phyloP scores from a whole-genome alignment of 2,329 filamentous ascomycete species.

The Escovopsis sp. region DNA sequence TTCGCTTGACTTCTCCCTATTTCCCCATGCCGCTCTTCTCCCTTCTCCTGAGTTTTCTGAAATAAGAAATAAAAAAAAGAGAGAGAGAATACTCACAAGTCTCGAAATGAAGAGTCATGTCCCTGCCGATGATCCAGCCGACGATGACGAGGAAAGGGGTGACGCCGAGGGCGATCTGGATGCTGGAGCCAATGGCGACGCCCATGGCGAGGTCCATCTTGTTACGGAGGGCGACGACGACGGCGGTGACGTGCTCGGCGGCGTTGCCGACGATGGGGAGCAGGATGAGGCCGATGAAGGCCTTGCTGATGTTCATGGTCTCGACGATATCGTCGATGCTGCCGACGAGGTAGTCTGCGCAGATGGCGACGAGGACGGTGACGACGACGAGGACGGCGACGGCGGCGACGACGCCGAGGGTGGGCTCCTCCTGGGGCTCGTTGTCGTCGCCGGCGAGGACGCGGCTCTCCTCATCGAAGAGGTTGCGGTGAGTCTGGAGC shows the following conservation, averaged over 20 bases:
- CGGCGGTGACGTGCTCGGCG: slow-evolving; percentile 68
- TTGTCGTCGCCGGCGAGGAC: slow-evolving; percentile 29
- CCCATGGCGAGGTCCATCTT: slow-evolving; percentile 64
- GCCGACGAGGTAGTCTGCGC: slow-evolving; percentile 63
- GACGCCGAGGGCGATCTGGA: slow-evolving; percentile 71
- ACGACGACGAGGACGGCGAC: slow-evolving; percentile 51
- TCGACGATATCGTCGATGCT: slow-evolving; percentile 61
- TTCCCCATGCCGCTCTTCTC: too few species aligned
- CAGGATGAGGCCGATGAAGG: slow-evolving; percentile 65
- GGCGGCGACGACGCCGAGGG: slow-evolving; percentile 50
- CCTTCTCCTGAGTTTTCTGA: too few species aligned
- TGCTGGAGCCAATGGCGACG: slow-evolving; percentile 67
- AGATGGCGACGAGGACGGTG: slow-evolving; percentile 56
- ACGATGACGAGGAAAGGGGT: slow-evolving; percentile 69
- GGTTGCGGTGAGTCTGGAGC: slow-evolving; percentile 55
- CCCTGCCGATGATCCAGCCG: slow-evolving; percentile 58
- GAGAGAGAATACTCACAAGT: slow-evolving; percentile 24
- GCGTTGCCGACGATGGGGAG: slow-evolving; percentile 72
- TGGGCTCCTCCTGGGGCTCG: slow-evolving; percentile 23
- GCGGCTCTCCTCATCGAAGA: slow-evolving; percentile 47
- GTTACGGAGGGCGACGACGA: slow-evolving; percentile 63
- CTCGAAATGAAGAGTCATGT: slow-evolving; percentile 71
- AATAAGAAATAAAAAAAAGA: neutral
- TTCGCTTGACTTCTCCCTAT: neutral
- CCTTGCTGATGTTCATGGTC: slow-evolving; percentile 58